A percentile compares a stretch with the other conserved stretches of the same genome.
phyloP scores from a whole-genome alignment of 257 asterid genomes.

The Solanum pimpinellifolium region DNA sequence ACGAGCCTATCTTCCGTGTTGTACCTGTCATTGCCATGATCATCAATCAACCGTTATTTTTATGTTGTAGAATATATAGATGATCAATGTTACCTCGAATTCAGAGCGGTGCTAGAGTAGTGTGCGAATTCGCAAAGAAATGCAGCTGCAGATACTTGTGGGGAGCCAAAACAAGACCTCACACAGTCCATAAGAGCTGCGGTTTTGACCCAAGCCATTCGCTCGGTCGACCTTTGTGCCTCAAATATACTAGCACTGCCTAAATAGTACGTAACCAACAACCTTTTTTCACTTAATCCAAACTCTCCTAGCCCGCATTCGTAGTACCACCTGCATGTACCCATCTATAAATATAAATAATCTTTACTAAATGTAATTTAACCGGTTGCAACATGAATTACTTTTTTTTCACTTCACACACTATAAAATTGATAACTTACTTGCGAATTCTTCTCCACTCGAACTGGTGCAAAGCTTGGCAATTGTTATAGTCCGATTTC shows the following conservation, averaged over 20 bases:
- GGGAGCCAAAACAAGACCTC: slow-evolving; percentile 12
- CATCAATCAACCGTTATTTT: no score
- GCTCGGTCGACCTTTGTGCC: slow-evolving; percentile 42
- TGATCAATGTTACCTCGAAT: background rate
- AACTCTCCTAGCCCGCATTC: slow-evolving; percentile 25
- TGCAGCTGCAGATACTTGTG: slow-evolving; percentile 15
- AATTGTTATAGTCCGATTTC: slow-evolving; percentile 55
- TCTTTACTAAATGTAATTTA: no score
- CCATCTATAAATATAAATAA: background rate
- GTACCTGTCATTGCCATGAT: slow-evolving; percentile 15
- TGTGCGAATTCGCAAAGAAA: slow-evolving; percentile 31
- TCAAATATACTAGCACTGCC: slow-evolving; percentile 56
- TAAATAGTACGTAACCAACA: slow-evolving; percentile 24
- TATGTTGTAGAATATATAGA: no score
- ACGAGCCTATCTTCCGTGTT: slow-evolving; percentile 21
- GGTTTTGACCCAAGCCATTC: slow-evolving; percentile 79
- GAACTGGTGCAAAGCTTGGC: slow-evolving; percentile 51
- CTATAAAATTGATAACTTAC: slow-evolving; percentile 18
- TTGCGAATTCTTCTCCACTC: slow-evolving; percentile 67
- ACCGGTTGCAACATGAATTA: no score
- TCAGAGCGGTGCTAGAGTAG: slow-evolving; percentile 6
- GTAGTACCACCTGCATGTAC: slow-evolving; percentile 52
- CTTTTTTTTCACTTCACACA: no score
- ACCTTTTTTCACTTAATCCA: slow-evolving; percentile 30
- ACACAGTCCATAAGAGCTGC: slow-evolving; percentile 33